Evolutionary conservation across 805 yeast species (phyloP).

Genomic region (Pichia paraexigua): DNA sequence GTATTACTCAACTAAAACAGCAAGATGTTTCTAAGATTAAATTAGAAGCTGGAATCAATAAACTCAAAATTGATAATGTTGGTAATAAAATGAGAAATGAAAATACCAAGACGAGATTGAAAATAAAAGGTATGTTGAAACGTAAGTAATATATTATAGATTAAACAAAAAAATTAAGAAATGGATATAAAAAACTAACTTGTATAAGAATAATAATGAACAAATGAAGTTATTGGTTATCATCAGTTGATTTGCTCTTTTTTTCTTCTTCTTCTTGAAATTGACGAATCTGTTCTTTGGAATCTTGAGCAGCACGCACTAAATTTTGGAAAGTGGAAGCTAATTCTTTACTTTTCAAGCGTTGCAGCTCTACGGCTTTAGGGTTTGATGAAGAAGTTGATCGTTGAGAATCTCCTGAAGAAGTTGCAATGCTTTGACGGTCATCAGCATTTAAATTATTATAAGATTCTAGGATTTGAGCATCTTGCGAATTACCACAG

Average conservation of each 20-base stretch:
- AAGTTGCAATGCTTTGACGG: neutral
- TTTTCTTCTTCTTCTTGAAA: slow-evolving; percentile 19
- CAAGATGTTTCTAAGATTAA: slow-evolving; percentile 1
- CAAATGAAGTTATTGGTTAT: neutral
- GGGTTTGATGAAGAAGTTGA: neutral
- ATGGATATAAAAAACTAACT: neutral
- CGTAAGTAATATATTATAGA: neutral
- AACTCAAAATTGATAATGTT: slow-evolving; percentile 5
- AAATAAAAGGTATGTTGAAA: neutral
- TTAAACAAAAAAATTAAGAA: neutral
- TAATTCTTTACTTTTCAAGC: slow-evolving; percentile 19
- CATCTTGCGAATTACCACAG: slow-evolving; percentile 33
- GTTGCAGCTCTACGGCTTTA: neutral
- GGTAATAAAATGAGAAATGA: slow-evolving; percentile 3
- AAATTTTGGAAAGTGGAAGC: slow-evolving; percentile 26
- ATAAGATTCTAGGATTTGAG: slow-evolving; percentile 30
- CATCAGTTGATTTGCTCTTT: neutral
- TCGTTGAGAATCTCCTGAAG: neutral
- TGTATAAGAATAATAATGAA: neutral
- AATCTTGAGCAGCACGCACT: slow-evolving; percentile 26
- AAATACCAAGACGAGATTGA: slow-evolving; percentile 1
- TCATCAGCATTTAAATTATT: slow-evolving; percentile 11
- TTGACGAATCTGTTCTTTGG: slow-evolving; percentile 23
- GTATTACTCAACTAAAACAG: slow-evolving; percentile 3
- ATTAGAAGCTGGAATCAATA: slow-evolving; percentile 1